Evolutionary conservation across 129 eudicot species (phyloP).

Genomic region (Pittosporum tobira): DNA sequence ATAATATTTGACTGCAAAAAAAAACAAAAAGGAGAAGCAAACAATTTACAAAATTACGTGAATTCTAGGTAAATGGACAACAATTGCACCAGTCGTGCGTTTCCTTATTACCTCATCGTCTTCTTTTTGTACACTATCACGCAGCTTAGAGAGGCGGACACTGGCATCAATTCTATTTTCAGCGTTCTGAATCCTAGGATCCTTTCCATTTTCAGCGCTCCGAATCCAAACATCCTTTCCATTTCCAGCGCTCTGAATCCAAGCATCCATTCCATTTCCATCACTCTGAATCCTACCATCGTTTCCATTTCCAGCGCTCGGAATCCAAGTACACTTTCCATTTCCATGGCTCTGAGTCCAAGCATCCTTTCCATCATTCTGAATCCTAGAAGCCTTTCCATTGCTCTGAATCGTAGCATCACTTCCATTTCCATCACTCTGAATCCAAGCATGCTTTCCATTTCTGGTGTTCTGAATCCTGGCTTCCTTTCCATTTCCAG

Average conservation of each 20-base stretch:
- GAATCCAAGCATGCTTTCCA: constrained; percentile 16
- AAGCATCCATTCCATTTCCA: constrained; percentile 29
- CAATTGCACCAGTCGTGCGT: background rate
- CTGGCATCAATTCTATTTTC: constrained; percentile 20
- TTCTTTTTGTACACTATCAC: constrained; percentile 42
- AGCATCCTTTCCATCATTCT: constrained; percentile 3
- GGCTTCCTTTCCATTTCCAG: constrained; percentile 30
- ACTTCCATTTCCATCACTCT: constrained; percentile 39
- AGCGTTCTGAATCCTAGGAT: too few species aligned
- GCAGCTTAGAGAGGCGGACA: constrained; percentile 42
- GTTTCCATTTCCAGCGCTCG: too few species aligned
- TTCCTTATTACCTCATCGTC: constrained; percentile 39
- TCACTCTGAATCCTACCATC: constrained; percentile 20
- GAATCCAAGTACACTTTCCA: constrained; percentile 34
- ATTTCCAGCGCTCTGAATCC: too few species aligned
- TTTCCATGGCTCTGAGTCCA: constrained; percentile 24
- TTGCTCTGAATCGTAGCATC: too few species aligned
- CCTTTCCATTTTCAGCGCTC: constrained; percentile 28
- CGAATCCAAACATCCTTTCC: constrained; percentile 16
- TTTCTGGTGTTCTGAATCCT: too few species aligned
- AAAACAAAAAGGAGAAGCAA: constrained; percentile 19
- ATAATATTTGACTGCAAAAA: constrained; percentile 45
- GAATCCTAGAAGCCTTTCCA: constrained; percentile 37
- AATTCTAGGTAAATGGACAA: background rate
- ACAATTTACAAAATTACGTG: background rate